These are phyloP conservation scores for Pichia ethanolica DNA, from an alignment of 805 yeast species.

Conservation along the genomic window DNA sequence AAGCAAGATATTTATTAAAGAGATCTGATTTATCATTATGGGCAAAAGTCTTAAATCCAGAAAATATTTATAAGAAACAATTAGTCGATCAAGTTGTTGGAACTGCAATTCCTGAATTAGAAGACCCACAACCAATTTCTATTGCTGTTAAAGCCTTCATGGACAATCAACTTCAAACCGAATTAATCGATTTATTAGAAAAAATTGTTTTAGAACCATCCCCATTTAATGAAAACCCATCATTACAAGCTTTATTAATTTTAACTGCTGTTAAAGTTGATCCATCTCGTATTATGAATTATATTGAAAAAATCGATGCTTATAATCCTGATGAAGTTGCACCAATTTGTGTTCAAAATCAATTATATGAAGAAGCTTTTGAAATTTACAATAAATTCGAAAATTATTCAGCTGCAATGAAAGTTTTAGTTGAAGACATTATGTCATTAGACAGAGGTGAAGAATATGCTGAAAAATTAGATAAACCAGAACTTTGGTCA, in stretches of 20 bases:
- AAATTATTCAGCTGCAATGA: conserved; percentile 70
- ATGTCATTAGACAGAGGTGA: conserved; percentile 94
- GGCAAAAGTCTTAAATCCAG: conserved; percentile 67
- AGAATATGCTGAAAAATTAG: conserved; percentile 83
- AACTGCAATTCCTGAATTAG: conserved; percentile 91
- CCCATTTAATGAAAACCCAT: conserved; percentile 91
- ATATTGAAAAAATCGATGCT: conserved; percentile 83
- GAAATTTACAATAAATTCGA: conserved; percentile 85
- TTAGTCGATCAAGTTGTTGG: conserved; percentile 91
- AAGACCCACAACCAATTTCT: conserved; percentile 89
- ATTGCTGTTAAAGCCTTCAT: conserved; percentile 91
- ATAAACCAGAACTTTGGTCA: conserved; percentile 83
- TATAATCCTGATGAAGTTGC: conserved; percentile 94
- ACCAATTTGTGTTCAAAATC: conserved; percentile 81
- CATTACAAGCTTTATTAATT: conserved; percentile 85
- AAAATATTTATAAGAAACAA: conserved; percentile 82
- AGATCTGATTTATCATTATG: conserved; percentile 85
- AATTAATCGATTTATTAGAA: conserved; percentile 88
- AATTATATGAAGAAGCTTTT: conserved; percentile 87
- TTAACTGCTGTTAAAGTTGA: conserved; percentile 96
- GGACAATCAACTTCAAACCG: conserved; percentile 89
- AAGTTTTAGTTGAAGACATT: conserved; percentile 85
- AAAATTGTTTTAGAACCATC: conserved; percentile 96
- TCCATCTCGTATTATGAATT: conserved; percentile 71
- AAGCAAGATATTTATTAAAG: conserved; percentile 88